Base-by-base conservation (phyloP, 495 filamentous ascomycete genomes). In the Hypoxylon cercidicola region DNA sequence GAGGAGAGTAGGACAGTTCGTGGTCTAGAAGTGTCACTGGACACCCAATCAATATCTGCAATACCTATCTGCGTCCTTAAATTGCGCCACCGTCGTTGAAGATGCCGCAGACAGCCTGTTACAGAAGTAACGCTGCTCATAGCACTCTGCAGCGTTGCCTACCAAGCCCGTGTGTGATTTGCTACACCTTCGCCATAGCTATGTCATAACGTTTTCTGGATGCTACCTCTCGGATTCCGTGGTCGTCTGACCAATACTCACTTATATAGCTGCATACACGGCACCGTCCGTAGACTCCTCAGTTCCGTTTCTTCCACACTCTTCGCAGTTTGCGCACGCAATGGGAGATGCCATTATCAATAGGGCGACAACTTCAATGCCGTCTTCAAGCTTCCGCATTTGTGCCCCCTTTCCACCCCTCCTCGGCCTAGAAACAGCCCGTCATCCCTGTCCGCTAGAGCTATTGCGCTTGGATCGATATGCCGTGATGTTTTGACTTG, bases 181-280 rank as follows among this genome's bases (percentile, higher is more conserved):
- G 41, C 55, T 55, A 41, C 43, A 37, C 13, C 35, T 50, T 49
- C 34, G 23, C 34, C 11, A 46, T 19, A 18, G 20, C 32, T 54
- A 67, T 62, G 53, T 62, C 58, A 67, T 59, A 21, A 39, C 53
- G 23, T 48, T 51, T 61, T 18, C 39, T 30, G 30, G 23, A 57
- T 53, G 46, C 32, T 61, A 66, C 63, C 51, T 61, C 41, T 60
- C 21, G 8, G 35, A 41, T 32, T 32, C 30, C 30, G 50, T 53
- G 57, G 52, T 66, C 63, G 63, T 28, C 56, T 61, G 63, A 60
- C 54, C 30, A 25, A 43, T 8, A 21, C 20, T 53, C 50, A 41
- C 32, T 18, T 53, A 53, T 21, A 51, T 16, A 20, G 18, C 32
- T 50, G 15, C 47, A 50, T 18, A 13, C n/a, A 12, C 16, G 8